Base-by-base conservation (phyloP, 768 basidiomycete species). In the Grammothele lineata region DNA sequence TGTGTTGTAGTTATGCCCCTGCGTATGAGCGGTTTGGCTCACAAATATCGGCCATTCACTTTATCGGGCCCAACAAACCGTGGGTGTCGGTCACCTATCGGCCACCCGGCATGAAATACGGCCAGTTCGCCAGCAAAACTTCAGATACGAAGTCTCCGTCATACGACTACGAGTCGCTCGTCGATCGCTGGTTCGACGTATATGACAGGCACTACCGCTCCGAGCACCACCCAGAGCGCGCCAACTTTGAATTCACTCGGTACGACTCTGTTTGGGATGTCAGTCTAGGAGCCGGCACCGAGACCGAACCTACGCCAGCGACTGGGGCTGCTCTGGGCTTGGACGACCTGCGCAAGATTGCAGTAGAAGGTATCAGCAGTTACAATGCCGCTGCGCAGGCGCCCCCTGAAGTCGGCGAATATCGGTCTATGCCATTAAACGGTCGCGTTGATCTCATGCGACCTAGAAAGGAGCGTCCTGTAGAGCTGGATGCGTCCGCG, bases 41-140 rank as follows among this genome's bases (percentile, higher is more conserved):
- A 36, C 76, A 85, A 57, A 94, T 94, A 64, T 80, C 81, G 38
- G 84, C 82, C 47, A 78, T 96, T 49, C 93, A 97, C 66, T 97
- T 96, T 60, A 97, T 98, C 56, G 95, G 95, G 14, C 77, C 82
- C n/a, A 80, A 90, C 66, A 99, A 99, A 69, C 95, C 96, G 12
- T 99, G 96, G 95, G 74, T 81, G 40, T 78, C 81, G 15, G 72
- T 92, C 40, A 64, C 79, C 38, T 82, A 75, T 64, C 83, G 91
- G 25, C 71, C 83, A 9, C 83, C 89, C 1, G 78, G 73, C 27
- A 68, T 73, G 40, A 55, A 56, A 40, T 51, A 55, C 54, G 63
- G 60, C 21, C 64, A 61, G 40, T 45, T 50, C 59, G 54, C 61
- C 66, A 51, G 38, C 55, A 51, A 61, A 35, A 24, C 30, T 2